These are phyloP conservation scores for Arabis hirsuta DNA, from an alignment of 345 rosid genomes.

Conservation along the genomic window DNA sequence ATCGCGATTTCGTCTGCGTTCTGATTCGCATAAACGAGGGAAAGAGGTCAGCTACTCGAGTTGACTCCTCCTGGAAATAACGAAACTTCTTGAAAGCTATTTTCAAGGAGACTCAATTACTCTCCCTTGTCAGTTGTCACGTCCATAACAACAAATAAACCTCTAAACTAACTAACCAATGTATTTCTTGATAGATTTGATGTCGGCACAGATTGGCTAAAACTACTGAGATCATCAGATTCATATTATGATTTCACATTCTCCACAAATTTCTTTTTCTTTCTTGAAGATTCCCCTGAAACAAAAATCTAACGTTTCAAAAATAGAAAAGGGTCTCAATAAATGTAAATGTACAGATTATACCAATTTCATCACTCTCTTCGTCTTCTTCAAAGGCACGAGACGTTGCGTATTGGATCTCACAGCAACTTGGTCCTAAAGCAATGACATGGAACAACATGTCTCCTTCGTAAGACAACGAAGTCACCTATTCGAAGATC, in stretches of 20 bases:
- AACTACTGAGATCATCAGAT: not conserved
- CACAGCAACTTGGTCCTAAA: slow-evolving; percentile 26
- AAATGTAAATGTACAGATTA: not conserved
- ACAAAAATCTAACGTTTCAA: not conserved
- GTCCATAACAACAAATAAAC: not conserved
- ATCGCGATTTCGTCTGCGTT: no score
- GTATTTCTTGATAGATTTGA: not conserved
- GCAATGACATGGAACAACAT: slow-evolving; percentile 26
- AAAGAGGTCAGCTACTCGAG: no score
- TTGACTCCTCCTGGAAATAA: no score
- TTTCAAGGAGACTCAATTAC: no score
- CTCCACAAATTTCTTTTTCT: not conserved
- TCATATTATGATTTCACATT: not conserved
- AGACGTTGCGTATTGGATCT: slow-evolving; percentile 12
- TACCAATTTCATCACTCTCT: slow-evolving; percentile 17
- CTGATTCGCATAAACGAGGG: no score
- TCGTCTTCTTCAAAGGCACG: not conserved
- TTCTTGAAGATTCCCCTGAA: not conserved
- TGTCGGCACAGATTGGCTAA: slow-evolving; percentile 8
- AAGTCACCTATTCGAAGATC: no score
- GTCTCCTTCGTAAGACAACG: no score
- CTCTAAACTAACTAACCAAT: slow-evolving; percentile 4
- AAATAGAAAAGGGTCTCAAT: slow-evolving; percentile 7
- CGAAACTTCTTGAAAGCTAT: no score
- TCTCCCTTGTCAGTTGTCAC: no score